Percentiles rank a stretch among this genome's conserved stretches.
Evolutionary conservation across 306 rosid genomes (phyloP).

Genomic region (Prunus persica): Prunus_persica_NCBIv2 NC_034010.1:21638501-21639000

Average conservation of each 20-base stretch:
- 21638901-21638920: slow-evolving; percentile 20
- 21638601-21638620: slow-evolving; percentile 13
- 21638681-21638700: slow-evolving; percentile 2
- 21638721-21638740: background rate
- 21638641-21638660: background rate
- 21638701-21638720: background rate
- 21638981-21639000: fast-evolving
- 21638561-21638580: background rate
- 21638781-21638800: background rate
- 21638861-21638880: slow-evolving; percentile 3
- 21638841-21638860: background rate
- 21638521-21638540: slow-evolving; percentile 1
- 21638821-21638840: background rate
- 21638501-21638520: slow-evolving; percentile 6
- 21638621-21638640: background rate
- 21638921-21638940: background rate
- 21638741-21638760: background rate
- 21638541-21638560: background rate
- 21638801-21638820: background rate
- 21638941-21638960: background rate
- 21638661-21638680: slow-evolving; percentile 4
- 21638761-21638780: background rate
- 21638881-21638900: slow-evolving; percentile 5
- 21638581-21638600: background rate
- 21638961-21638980: background rate